These are phyloP conservation scores for Wickerhamomyces queroliae DNA, from an alignment of 805 yeast genomes.

Conservation along the genomic window DNA sequence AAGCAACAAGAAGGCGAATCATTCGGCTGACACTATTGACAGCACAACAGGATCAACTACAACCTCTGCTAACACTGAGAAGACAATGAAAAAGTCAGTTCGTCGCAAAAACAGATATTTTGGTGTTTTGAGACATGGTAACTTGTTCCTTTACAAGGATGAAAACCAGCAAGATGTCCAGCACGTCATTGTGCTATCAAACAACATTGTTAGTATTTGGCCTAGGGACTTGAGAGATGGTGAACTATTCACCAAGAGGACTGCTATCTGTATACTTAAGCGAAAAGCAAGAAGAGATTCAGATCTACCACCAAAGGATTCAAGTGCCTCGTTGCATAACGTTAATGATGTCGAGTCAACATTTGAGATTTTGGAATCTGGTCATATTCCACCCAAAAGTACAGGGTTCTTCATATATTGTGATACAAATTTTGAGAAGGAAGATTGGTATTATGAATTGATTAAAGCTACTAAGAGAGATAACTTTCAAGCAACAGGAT, in stretches of 20 bases:
- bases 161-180: conserved; percentile 58
- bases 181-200: conserved; percentile 73
- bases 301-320: conserved; percentile 27
- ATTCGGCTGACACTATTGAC: conserved; percentile 5
- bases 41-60: conserved; percentile 5
- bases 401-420: conserved; percentile 57
- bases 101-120: conserved; percentile 55
- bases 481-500: conserved; percentile 10
- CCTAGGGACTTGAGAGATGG: conserved; percentile 74
- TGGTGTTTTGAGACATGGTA: conserved; percentile 80
- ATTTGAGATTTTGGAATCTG: conserved; percentile 17
- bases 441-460: conserved; percentile 87
- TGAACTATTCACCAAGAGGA: conserved; percentile 71
- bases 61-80: conserved; percentile 2
- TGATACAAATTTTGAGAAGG: conserved; percentile 77
- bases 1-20: conserved; percentile 17
- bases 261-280: conserved; percentile 70
- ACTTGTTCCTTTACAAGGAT: conserved; percentile 77
- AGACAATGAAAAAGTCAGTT: conserved; percentile 26
- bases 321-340: conserved; percentile 19
- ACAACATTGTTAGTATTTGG: conserved; percentile 75
- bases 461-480: conserved; percentile 64
- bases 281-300: conserved; percentile 28
- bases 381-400: conserved; percentile 24
- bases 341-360: conserved; percentile 12